A percentile compares a stretch with the other conserved stretches of the same genome.
phyloP scores from a whole-genome alignment of 768 basidiomycete species.

The Collybia sp. region DNA sequence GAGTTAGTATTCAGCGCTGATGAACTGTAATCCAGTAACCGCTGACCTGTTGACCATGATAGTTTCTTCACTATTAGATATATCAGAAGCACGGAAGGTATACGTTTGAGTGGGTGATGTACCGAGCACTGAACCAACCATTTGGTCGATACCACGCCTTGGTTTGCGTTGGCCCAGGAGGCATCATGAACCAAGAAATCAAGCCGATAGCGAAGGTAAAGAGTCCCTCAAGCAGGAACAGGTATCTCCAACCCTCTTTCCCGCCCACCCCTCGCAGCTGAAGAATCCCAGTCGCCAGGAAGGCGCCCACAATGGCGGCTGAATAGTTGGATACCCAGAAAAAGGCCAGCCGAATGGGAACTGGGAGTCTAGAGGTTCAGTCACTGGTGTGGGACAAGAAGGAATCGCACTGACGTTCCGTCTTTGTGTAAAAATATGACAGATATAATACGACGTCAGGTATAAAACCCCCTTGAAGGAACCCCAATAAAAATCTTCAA shows the following conservation, averaged over 20 bases:
- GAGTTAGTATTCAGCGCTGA: background rate
- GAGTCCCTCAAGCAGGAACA: constrained; percentile 52
- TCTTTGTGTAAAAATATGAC: constrained; percentile 60
- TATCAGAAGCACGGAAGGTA: background rate
- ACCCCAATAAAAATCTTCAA: constrained; percentile 11
- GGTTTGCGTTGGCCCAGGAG: constrained; percentile 61
- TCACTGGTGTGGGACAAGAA: background rate
- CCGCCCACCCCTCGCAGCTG: constrained; percentile 47
- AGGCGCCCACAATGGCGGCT: constrained; percentile 50
- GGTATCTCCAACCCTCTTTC: constrained; percentile 52
- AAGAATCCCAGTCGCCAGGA: constrained; percentile 62
- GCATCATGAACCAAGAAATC: constrained; percentile 52
- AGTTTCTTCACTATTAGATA: constrained; percentile 42
- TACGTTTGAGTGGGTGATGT: constrained; percentile 6
- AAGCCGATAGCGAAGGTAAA: constrained; percentile 48
- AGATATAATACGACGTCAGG: constrained; percentile 63
- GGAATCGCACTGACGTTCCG: constrained; percentile 35
- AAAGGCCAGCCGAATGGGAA: constrained; percentile 62
- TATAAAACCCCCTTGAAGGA: constrained; percentile 53
- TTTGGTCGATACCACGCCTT: constrained; percentile 54
- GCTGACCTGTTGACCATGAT: constrained; percentile 55
- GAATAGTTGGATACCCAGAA: constrained; percentile 66
- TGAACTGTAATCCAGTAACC: background rate
- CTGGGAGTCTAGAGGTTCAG: constrained; percentile 16
- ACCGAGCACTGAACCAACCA: constrained; percentile 56